Evolutionary conservation across 768 basidiomycete species (phyloP).

Genomic region (Paxillus ammoniavirescens): DNA sequence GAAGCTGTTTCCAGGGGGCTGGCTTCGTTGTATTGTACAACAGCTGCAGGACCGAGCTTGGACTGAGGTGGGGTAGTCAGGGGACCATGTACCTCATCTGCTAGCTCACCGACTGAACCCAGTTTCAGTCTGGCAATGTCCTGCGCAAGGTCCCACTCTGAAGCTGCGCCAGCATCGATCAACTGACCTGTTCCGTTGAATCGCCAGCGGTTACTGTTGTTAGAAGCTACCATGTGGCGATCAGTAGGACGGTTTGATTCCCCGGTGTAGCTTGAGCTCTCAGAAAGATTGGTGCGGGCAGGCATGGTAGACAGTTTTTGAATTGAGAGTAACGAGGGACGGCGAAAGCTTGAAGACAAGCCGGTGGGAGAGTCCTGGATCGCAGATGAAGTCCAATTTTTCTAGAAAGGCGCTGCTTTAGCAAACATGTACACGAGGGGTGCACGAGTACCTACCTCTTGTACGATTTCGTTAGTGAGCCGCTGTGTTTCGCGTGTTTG

Average conservation of each 20-base stretch:
- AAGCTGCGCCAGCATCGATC: conserved; percentile 49
- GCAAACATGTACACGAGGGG: conserved; percentile 24
- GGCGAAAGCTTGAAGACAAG: conserved; percentile 32
- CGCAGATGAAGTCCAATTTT: conserved; percentile 50
- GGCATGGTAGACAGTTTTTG: conserved; percentile 50
- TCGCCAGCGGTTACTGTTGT: conserved; percentile 56
- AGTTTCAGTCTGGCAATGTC: conserved; percentile 74
- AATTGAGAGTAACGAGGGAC: conserved; percentile 29
- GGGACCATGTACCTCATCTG: conserved; percentile 49
- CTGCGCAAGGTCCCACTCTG: conserved; percentile 72
- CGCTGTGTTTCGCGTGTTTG: conserved; percentile 41
- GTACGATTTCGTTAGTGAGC: conserved; percentile 32
- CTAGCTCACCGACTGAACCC: conserved; percentile 48
- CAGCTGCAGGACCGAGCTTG: conserved; percentile 49
- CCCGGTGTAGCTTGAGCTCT: conserved; percentile 15
- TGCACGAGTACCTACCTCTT: conserved; percentile 43
- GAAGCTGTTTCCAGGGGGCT: conserved; percentile 76
- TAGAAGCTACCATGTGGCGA: conserved; percentile 35
- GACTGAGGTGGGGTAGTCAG: conserved; percentile 70
- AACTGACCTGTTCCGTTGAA: conserved; percentile 63
- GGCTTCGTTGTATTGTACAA: conserved; percentile 58
- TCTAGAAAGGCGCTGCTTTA: conserved; percentile 17
- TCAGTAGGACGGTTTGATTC: conserved; percentile 36
- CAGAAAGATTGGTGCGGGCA: conserved; percentile 36
- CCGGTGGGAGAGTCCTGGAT: conserved; percentile 39